These are phyloP conservation scores for Fusarium torreyae DNA, from an alignment of 2,329 filamentous ascomycete species.

Conservation along the genomic window DNA sequence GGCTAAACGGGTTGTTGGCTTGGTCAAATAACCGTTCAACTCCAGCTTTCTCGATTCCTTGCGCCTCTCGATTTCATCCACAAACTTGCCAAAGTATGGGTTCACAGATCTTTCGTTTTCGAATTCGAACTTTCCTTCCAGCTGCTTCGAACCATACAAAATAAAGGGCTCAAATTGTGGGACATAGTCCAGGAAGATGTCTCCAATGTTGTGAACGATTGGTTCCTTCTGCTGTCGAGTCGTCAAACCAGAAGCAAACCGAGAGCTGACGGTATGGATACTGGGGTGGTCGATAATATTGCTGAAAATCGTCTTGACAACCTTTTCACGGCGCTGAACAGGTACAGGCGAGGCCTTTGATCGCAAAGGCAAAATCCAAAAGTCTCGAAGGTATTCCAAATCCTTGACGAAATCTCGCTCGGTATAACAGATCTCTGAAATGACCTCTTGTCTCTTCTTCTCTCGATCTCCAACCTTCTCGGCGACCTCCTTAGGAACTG, in stretches of 20 bases:
- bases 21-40: slow-evolving; percentile 96
- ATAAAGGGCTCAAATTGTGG: slow-evolving; percentile 97
- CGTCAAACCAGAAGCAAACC: slow-evolving; percentile 89
- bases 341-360: slow-evolving; percentile 90
- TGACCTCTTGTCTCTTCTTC: slow-evolving; percentile 98
- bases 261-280: slow-evolving; percentile 91
- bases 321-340: slow-evolving; percentile 86
- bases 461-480: slow-evolving; percentile 91
- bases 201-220: slow-evolving; percentile 90
- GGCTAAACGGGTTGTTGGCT: slow-evolving; percentile 94
- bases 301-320: slow-evolving; percentile 94
- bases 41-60: slow-evolving; percentile 98
- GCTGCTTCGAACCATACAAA: slow-evolving; percentile 92
- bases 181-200: slow-evolving; percentile 94
- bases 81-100: slow-evolving; percentile 87
- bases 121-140: slow-evolving; percentile 98
- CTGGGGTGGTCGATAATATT: slow-evolving; percentile 88
- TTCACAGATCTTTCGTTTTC: slow-evolving; percentile 95
- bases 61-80: slow-evolving; percentile 94
- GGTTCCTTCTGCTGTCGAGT: slow-evolving; percentile 90
- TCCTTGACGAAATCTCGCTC: slow-evolving; percentile 99
- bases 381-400: slow-evolving; percentile 95
- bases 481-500: slow-evolving; percentile 93
- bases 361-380: slow-evolving; percentile 95
- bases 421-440: slow-evolving; percentile 98